Percentiles rank a stretch among this genome's conserved stretches.
These are phyloP conservation scores for Zanthoxylum bungeanum DNA, from an alignment of 345 rosid species.

Conservation along the genomic window DNA sequence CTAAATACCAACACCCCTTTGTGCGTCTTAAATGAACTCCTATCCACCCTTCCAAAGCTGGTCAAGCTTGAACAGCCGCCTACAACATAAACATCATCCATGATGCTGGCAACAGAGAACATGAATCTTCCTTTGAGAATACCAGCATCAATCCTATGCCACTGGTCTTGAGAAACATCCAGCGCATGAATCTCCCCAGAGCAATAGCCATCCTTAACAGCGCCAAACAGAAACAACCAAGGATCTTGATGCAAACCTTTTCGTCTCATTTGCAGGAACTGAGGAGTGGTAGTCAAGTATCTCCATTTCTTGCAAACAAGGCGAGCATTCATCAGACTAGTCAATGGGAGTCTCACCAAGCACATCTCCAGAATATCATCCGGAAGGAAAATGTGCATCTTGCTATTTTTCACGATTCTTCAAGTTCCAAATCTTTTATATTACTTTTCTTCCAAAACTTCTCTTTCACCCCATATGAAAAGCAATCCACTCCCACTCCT, in stretches of 20 bases:
- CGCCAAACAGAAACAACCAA: conserved; percentile 88
- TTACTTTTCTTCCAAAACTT: conserved; percentile 74
- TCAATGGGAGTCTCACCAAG: conserved; percentile 82
- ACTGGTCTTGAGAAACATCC: conserved; percentile 68
- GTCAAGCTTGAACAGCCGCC: conserved; percentile 87
- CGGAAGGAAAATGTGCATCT: conserved; percentile 71
- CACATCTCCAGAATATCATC: conserved; percentile 93
- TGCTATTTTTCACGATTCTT: conserved; percentile 37
- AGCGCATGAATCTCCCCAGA: conserved; percentile 79
- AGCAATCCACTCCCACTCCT: conserved; percentile 73
- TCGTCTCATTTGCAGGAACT: conserved; percentile 71
- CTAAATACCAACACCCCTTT: conserved; percentile 76
- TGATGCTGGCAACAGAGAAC: conserved; percentile 75
- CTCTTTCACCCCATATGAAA: conserved; percentile 82
- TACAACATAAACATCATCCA: conserved; percentile 72
- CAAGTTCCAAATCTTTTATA: conserved; percentile 45
- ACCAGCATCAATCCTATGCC: conserved; percentile 75
- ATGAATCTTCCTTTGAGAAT: conserved; percentile 75
- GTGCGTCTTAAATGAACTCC: conserved; percentile 81
- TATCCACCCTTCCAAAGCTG: conserved; percentile 64
- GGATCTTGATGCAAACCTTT: conserved; percentile 70
- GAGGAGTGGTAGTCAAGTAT: conserved; percentile 58
- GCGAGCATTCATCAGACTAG: conserved; percentile 77
- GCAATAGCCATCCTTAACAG: conserved; percentile 75
- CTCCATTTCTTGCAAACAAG: conserved; percentile 98